Evolutionary conservation across 2,329 filamentous ascomycete genomes (phyloP).

Genomic region (Colletotrichum sojae): DNA sequence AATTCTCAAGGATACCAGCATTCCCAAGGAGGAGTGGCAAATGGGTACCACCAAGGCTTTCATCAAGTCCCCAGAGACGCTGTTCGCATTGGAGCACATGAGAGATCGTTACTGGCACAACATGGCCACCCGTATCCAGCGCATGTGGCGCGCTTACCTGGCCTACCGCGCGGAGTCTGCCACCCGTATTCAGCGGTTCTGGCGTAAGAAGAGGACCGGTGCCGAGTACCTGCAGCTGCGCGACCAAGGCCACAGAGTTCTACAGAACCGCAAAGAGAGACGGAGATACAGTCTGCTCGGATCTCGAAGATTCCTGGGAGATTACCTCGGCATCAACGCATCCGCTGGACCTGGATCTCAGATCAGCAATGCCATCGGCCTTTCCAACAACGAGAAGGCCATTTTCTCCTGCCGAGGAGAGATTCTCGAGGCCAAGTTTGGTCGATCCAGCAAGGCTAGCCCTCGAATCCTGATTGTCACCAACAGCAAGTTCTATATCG

Average conservation of each 20-base stretch:
- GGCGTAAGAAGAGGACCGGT: slow-evolving; percentile 92
- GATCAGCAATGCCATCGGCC: slow-evolving; percentile 80
- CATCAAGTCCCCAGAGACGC: slow-evolving; percentile 96
- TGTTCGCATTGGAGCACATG: slow-evolving; percentile 98
- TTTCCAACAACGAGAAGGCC: slow-evolving; percentile 80
- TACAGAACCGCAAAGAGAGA: slow-evolving; percentile 90
- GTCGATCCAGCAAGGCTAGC: slow-evolving; percentile 93
- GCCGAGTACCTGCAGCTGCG: slow-evolving; percentile 90
- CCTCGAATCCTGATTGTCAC: slow-evolving; percentile 89
- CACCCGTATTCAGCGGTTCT: slow-evolving; percentile 94
- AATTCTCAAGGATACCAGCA: slow-evolving; percentile 96
- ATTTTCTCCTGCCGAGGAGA: slow-evolving; percentile 95
- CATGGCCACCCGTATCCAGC: slow-evolving; percentile 97
- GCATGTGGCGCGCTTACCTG: slow-evolving; percentile 96
- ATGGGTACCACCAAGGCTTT: slow-evolving; percentile 98
- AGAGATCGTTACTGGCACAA: slow-evolving; percentile 99
- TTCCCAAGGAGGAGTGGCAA: slow-evolving; percentile 95
- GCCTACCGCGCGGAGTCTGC: slow-evolving; percentile 94
- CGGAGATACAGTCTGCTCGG: slow-evolving; percentile 92
- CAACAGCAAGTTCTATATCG: slow-evolving; percentile 87
- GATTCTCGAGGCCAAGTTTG: slow-evolving; percentile 92
- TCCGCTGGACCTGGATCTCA: slow-evolving; percentile 84
- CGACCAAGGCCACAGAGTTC: slow-evolving; percentile 86
- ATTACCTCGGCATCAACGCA: slow-evolving; percentile 92
- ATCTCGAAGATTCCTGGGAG: slow-evolving; percentile 91